Conservation (phyloP, 352 stramenopile genomes). For the Phytopythium mirpurense region DNA sequence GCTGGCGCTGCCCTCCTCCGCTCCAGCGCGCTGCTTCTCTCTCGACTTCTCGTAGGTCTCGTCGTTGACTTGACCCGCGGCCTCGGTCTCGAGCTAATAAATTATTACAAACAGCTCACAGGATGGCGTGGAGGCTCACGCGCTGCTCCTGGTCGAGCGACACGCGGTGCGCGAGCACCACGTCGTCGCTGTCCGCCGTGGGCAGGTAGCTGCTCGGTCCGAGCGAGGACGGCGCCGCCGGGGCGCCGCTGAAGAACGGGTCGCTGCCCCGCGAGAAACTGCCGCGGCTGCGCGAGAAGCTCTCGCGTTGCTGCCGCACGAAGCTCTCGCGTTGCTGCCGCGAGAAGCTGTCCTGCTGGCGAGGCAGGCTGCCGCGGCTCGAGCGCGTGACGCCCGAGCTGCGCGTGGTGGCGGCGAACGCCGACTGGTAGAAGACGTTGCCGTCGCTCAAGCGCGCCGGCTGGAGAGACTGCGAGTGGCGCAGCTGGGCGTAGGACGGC, state of each 20-base stretch:
- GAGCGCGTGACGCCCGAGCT: constrained; percentile 1
- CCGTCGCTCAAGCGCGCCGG: constrained; percentile 37
- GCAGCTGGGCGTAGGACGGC: constrained; percentile 22
- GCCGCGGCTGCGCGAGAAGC: background rate
- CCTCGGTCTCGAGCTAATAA: constrained; percentile 32
- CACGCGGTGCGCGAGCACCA: constrained; percentile 50
- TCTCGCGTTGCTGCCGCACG: background rate
- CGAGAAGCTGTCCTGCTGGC: constrained; percentile 3
- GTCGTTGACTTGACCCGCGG: constrained; percentile 36
- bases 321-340: background rate
- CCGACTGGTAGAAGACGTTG: constrained; percentile 40
- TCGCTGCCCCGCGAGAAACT: constrained; percentile 7
- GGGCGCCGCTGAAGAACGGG: constrained; percentile 7
- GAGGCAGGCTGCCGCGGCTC: constrained; percentile 1
- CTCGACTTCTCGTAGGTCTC: no score
- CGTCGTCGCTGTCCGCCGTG: constrained; percentile 32
- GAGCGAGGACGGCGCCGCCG: constrained; percentile 2
- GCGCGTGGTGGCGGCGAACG: constrained; percentile 10
- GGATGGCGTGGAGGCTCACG: constrained; percentile 59
- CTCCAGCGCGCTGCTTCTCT: no score
- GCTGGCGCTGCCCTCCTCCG: no score
- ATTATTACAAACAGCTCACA: constrained; percentile 18
- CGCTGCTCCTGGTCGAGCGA: constrained; percentile 55
- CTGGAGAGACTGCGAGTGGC: constrained; percentile 8
- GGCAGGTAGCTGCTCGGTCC: constrained; percentile 20